Evolutionary conservation across 2,329 filamentous ascomycete species (phyloP).

Genomic region (Thelonectria blattea): DNA sequence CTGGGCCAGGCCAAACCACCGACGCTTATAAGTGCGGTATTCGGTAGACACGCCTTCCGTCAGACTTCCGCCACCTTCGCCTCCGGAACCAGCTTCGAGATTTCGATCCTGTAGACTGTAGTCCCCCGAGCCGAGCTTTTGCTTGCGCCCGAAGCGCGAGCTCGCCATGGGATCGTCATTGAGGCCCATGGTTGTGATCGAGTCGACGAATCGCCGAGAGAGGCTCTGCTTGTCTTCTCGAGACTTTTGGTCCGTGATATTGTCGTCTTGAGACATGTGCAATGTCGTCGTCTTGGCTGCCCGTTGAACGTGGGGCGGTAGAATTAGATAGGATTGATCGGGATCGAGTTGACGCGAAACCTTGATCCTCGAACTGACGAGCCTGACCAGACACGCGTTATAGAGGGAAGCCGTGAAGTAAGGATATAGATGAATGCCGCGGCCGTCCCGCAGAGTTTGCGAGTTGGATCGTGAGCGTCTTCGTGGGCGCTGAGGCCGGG

Average conservation of each 20-base stretch:
- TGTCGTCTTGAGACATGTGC: slow-evolving; percentile 13
- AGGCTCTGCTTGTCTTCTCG: slow-evolving; percentile 6
- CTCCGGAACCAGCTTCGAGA: slow-evolving; percentile 20
- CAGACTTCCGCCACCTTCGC: slow-evolving; percentile 34
- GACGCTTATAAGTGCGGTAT: slow-evolving; percentile 72
- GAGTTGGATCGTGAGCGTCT: not conserved
- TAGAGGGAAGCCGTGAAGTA: not conserved
- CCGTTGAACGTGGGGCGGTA: not conserved
- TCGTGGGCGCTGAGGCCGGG: not conserved
- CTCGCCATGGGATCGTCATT: slow-evolving; percentile 25
- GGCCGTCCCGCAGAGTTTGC: too few relatives aligned
- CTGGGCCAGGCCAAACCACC: slow-evolving; percentile 87
- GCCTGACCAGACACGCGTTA: not conserved
- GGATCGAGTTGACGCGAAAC: not conserved
- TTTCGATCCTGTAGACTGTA: slow-evolving; percentile 38
- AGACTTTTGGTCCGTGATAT: not conserved
- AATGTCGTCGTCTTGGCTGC: not conserved
- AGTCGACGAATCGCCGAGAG: slow-evolving; percentile 11
- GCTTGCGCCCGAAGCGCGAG: slow-evolving; percentile 41
- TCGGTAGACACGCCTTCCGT: slow-evolving; percentile 39
- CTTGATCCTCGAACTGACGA: not conserved
- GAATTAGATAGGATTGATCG: not conserved
- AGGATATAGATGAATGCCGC: not conserved
- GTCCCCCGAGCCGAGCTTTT: slow-evolving; percentile 39
- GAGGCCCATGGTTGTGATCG: slow-evolving; percentile 27